Percentiles rank a stretch among this genome's conserved stretches.
These are phyloP conservation scores for Cruciata laevipes DNA, from an alignment of 257 asterid genomes.

Conservation along the genomic window DNA sequence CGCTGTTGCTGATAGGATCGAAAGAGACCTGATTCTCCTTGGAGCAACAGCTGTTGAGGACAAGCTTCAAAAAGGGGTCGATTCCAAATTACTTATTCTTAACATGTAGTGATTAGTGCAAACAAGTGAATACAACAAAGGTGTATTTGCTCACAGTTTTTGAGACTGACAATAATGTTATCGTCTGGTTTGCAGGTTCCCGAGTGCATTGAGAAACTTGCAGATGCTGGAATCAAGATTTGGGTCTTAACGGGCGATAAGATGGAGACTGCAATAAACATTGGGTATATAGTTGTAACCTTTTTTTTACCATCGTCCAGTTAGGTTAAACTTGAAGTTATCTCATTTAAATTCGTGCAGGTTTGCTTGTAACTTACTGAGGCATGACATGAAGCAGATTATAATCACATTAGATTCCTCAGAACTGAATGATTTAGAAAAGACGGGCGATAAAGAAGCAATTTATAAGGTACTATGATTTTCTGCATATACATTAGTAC, in stretches of 20 bases:
- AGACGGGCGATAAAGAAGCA: constrained; percentile 63
- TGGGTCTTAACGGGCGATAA: constrained; percentile 99
- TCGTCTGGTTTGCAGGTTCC: constrained; percentile 60
- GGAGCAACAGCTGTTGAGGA: constrained; percentile 98
- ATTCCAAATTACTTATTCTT: constrained; percentile 18
- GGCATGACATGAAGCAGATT: constrained; percentile 80
- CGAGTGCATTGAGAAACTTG: constrained; percentile 83
- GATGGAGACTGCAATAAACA: constrained; percentile 98
- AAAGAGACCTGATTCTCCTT: constrained; percentile 64
- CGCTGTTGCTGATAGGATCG: constrained; percentile 78
- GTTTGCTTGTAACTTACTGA: constrained; percentile 84
- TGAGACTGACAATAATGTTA: not conserved
- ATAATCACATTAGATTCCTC: constrained; percentile 67
- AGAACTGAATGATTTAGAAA: constrained; percentile 51
- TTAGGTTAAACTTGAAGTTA: not conserved
- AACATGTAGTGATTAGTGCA: constrained; percentile 3
- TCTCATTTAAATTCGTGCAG: constrained; percentile 28
- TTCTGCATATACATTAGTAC: constrained; percentile 5
- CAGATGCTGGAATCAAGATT: constrained; percentile 76
- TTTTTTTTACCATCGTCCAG: constrained; percentile 2
- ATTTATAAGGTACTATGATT: constrained; percentile 44
- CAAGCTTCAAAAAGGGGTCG: constrained; percentile 94
- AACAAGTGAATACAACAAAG: not conserved
- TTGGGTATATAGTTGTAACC: constrained; percentile 46
- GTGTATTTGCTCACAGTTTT: not conserved